A percentile compares a stretch with the other conserved stretches of the same genome.
Conservation (phyloP, 148 eudicot genomes). For the Chenopodium berlandieri region DNA sequence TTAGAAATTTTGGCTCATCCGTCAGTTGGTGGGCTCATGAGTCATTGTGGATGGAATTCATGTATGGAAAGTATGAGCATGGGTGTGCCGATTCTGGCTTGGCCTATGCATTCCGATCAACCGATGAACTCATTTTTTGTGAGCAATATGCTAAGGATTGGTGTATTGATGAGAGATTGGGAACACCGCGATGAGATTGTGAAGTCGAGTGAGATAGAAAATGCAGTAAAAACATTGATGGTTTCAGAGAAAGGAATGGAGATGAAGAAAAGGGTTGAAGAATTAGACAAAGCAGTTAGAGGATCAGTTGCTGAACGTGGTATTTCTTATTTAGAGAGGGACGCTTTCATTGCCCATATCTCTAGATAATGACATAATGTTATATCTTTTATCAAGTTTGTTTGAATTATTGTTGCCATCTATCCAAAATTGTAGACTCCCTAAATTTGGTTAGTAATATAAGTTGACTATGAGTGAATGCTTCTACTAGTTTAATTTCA, state of each 20-base stretch:
- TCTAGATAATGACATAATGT: not conserved
- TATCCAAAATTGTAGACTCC: too few species aligned
- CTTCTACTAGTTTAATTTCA: too few species aligned
- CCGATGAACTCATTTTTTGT: slow-evolving; percentile 47
- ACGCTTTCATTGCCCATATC: slow-evolving; percentile 37
- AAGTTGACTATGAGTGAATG: too few species aligned
- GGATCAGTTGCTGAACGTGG: slow-evolving; percentile 39
- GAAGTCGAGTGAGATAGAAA: slow-evolving; percentile 16
- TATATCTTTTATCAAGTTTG: too few species aligned
- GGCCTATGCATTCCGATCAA: slow-evolving; percentile 73
- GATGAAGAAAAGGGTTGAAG: slow-evolving; percentile 36
- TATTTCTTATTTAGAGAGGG: slow-evolving; percentile 36
- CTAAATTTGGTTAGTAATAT: too few species aligned
- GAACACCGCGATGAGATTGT: slow-evolving; percentile 24
- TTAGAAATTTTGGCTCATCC: slow-evolving; percentile 54
- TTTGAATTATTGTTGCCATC: too few species aligned
- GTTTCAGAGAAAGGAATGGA: slow-evolving; percentile 38
- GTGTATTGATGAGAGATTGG: slow-evolving; percentile 46
- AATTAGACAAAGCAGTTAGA: slow-evolving; percentile 24
- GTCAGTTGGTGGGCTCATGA: slow-evolving; percentile 50
- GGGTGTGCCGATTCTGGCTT: slow-evolving; percentile 53
- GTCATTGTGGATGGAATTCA: slow-evolving; percentile 68
- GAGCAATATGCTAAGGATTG: slow-evolving; percentile 35
- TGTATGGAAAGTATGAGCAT: slow-evolving; percentile 49
- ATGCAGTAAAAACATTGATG: slow-evolving; percentile 41